These are phyloP conservation scores for Fusarium sp. DNA, from an alignment of 2,329 filamentous ascomycete species.

Conservation along the genomic window DNA sequence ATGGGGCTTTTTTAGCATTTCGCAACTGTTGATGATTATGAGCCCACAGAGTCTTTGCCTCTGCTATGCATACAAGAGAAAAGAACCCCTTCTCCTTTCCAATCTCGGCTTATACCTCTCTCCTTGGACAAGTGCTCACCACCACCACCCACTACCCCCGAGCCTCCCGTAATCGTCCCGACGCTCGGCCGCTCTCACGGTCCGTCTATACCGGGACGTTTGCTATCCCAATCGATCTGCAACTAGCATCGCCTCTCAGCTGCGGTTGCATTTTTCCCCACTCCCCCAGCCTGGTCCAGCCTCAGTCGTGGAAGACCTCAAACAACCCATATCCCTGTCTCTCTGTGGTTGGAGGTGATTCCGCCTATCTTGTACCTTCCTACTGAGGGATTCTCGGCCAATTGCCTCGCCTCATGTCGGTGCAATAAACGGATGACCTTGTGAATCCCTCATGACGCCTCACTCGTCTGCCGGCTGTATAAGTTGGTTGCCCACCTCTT, in stretches of 20 bases:
- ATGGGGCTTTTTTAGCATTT: background rate
- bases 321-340: slow-evolving; percentile 19
- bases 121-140: background rate
- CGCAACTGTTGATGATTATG: background rate
- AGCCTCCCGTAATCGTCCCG: background rate
- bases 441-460: slow-evolving; percentile 3
- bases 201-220: slow-evolving; percentile 38
- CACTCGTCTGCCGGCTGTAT: slow-evolving; percentile 22
- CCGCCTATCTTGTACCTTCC: slow-evolving; percentile 6
- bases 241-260: slow-evolving; percentile 8
- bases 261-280: slow-evolving; percentile 5
- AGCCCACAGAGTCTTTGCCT: background rate
- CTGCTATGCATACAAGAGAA: background rate
- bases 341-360: slow-evolving; percentile 6
- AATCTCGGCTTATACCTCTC: slow-evolving; percentile 2
- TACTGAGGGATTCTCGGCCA: background rate
- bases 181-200: slow-evolving; percentile 38
- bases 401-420: background rate
- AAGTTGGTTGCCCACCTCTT: slow-evolving; percentile 21
- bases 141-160: background rate
- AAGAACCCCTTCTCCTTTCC: background rate
- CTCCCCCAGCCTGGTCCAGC: slow-evolving; percentile 1
- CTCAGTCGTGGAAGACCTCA: background rate
- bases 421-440: slow-evolving; percentile 18
- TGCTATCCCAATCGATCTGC: slow-evolving; percentile 18